Base-by-base conservation (phyloP, 371 early-diverging fungal genomes). In the Lichtheimia ramosa region DNA sequence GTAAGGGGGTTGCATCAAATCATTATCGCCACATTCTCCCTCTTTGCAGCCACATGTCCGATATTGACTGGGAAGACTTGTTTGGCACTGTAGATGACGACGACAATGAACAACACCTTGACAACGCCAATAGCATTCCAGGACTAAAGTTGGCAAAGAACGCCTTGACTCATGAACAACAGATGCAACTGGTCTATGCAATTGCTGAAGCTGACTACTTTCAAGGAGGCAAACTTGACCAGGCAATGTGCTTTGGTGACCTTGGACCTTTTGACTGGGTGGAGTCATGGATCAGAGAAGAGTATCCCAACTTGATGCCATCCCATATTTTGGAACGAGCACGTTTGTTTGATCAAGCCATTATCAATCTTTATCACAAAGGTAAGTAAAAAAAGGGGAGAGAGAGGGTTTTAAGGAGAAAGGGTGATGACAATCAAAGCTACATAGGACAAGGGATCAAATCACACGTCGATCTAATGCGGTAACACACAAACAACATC, bases 311-410 rank as follows among this genome's bases (percentile, higher is more conserved):
- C 2, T n/a, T 78, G 18, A 66, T 73, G 40, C 65, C 62, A 10
- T 13, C 20, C 8, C 34, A 43, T 28, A 55, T 79, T 14, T n/a
- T 67, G 6, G 48, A 62, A 5, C 60, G 77, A 21, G 23, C 52
- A n/a, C 73, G 74, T 0, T 59, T 79, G 15, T 79, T 79, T 58
- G 75, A 79, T 59, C 80, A 79, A 57, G 77, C 77, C 2, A 76
- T 79, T 43, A 48, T 74, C 12, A 79, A 79, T 49, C 46, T 74
- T 24, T 79, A 79, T 55, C 58, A 66, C 27, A 69, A 68, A 68
- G 79, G 77, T 77, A 64, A 40, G 34, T 6, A 10, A 34, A 34
- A 34, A 34, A 34, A 8, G 10, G 34, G 34, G 34, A 10, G 10
- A 2, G 34, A 10, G 34, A 10, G 6, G 34, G 34, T 23, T 40